phyloP scores from a whole-genome alignment of 2,329 filamentous ascomycete genomes.

The Exophiala calicioides region DNA sequence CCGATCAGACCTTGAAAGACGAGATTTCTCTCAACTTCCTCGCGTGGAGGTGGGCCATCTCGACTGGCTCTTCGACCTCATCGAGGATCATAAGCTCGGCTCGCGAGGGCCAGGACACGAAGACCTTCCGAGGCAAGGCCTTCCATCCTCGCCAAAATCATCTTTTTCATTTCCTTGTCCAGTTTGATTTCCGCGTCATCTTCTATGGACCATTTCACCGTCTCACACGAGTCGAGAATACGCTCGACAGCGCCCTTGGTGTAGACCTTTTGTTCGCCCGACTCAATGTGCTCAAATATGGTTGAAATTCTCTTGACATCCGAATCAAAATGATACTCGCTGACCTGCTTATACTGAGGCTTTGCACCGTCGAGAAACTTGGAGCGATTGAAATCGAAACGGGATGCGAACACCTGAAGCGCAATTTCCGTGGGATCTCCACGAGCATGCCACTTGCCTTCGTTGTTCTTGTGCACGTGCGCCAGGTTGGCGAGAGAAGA shows the following conservation, averaged over 20 bases:
- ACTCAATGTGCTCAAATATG: slow-evolving; percentile 52
- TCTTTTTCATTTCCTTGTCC: slow-evolving; percentile 54
- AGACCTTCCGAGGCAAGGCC: slow-evolving; percentile 65
- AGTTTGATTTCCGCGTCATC: slow-evolving; percentile 47
- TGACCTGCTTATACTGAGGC: slow-evolving; percentile 58
- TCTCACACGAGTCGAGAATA: slow-evolving; percentile 63
- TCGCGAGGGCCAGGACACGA: slow-evolving; percentile 68
- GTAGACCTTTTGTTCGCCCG: slow-evolving; percentile 38
- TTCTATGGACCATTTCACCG: slow-evolving; percentile 51
- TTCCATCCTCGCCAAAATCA: slow-evolving; percentile 69
- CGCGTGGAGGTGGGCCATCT: slow-evolving; percentile 45
- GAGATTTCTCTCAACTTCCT: slow-evolving; percentile 65
- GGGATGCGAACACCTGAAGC: slow-evolving; percentile 71
- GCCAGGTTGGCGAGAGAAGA: slow-evolving; percentile 68
- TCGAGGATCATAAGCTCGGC: slow-evolving; percentile 48
- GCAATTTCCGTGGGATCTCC: slow-evolving; percentile 73
- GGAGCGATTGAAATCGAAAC: slow-evolving; percentile 65
- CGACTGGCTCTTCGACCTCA: slow-evolving; percentile 33
- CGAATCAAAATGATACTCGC: slow-evolving; percentile 74
- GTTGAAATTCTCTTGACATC: slow-evolving; percentile 77
- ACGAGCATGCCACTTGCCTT: slow-evolving; percentile 61
- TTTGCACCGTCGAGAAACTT: slow-evolving; percentile 53
- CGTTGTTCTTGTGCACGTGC: slow-evolving; percentile 57
- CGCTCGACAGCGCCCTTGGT: slow-evolving; percentile 64
- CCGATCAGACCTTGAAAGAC: slow-evolving; percentile 73